Evolutionary conservation across 1,284 basidiomycete species (phyloP).

Genomic region (Lentinula novae-zelandiae): DNA sequence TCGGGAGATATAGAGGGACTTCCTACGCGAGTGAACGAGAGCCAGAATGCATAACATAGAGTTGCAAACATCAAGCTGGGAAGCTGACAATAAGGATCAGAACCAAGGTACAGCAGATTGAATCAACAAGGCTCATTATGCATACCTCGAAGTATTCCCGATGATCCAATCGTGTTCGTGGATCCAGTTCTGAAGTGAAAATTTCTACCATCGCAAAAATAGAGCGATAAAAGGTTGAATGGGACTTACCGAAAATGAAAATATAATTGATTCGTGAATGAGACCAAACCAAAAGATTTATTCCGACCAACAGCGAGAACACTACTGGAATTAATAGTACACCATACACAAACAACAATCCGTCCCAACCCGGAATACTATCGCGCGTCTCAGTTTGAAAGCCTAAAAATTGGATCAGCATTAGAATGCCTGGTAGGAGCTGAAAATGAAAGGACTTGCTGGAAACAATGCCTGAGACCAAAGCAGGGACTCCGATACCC

Average conservation of each 20-base stretch:
- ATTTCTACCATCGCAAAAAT: not conserved
- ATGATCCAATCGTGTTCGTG: slow-evolving; percentile 74
- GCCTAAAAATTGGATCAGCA: slow-evolving; percentile 35
- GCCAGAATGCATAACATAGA: slow-evolving; percentile 80
- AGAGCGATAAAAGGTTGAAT: not conserved
- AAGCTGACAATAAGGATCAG: slow-evolving; percentile 42
- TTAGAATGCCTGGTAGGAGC: not conserved
- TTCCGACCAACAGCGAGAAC: slow-evolving; percentile 75
- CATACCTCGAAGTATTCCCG: slow-evolving; percentile 79
- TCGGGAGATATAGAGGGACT: slow-evolving; percentile 44
- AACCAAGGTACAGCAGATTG: not conserved
- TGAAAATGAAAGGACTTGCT: slow-evolving; percentile 43
- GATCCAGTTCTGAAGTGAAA: slow-evolving; percentile 62
- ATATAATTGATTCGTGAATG: slow-evolving; percentile 80
- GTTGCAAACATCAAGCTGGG: slow-evolving; percentile 78
- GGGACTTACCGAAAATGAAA: slow-evolving; percentile 78
- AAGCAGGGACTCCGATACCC: slow-evolving; percentile 77
- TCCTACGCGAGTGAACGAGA: slow-evolving; percentile 73
- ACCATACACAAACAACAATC: slow-evolving; percentile 80
- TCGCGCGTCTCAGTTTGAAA: slow-evolving; percentile 55
- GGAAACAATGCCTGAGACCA: slow-evolving; percentile 64
- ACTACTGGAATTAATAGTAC: slow-evolving; percentile 73
- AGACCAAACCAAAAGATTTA: slow-evolving; percentile 82
- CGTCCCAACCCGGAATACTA: slow-evolving; percentile 68
- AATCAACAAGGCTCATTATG: not conserved